Base-by-base conservation (phyloP, 179 eudicot species). In the Beta lomatogona region DNA sequence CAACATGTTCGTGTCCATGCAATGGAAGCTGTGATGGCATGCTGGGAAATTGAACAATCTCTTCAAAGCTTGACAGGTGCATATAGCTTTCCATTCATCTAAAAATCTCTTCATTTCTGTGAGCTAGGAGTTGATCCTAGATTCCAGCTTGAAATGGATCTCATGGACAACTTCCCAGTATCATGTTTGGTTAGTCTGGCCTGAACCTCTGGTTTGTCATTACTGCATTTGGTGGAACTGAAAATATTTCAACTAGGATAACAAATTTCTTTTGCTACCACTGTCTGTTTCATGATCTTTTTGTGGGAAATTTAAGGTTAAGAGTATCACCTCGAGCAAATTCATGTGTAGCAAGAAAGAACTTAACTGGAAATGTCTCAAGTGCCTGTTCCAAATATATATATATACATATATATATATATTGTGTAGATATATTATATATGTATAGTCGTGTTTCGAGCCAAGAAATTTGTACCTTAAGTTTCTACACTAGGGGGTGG, bases 1-100 rank as follows among this genome's bases (percentile, higher is more conserved):
- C 99, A 96, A 79, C 98, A 96, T 69, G 99, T 96, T 72, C 97
- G 99, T n/a, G 97, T 96, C 55, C 99, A 96, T 86, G 99, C 99
- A 66, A 96, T 96, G 99, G 99, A 96, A 89, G 97, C 99, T 54
- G 99, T 96, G 80, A 96, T 94, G 98, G 99, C 98, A 58, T 96
- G 99, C 86, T 95, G 99, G 99, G 99, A 95, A 86, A 90, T 95
- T 45, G 99, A 95, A 84, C 99, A 95, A 86, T 94, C 99, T 69
- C 90, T 96, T 69, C 99, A 94, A 88, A 94, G 98, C 86, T 88
- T 96, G 85, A 96, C 99, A 87, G 99, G 98, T 94, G 77, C 41
- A 46, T 66, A 78, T 14, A 22, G 2, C 46, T 71, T 64, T 64
- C 77, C 55, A 2, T 77, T 57, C 16, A 5, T 12, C 21, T 72